Percentiles rank a stretch among this genome's conserved stretches.
phyloP scores from a whole-genome alignment of 2,329 filamentous ascomycete genomes.

The Diaporthe ilicicola region DNA sequence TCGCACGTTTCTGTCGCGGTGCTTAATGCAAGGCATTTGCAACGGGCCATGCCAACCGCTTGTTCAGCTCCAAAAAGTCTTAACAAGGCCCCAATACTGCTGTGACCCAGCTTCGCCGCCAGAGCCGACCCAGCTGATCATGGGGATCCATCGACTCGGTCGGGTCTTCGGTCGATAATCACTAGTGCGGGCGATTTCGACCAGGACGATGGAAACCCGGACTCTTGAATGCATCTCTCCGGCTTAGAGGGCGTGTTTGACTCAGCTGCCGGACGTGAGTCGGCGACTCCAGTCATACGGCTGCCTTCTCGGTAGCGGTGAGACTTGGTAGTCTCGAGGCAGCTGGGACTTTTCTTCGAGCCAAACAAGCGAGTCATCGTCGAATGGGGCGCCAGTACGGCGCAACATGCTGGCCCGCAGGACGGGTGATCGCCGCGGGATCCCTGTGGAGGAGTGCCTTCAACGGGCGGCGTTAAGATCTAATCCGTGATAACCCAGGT shows the following conservation, averaged over 20 bases:
- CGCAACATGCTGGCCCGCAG: background rate
- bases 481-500: too few relatives aligned
- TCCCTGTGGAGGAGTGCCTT: background rate
- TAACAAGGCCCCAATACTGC: background rate
- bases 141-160: background rate
- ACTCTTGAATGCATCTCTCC: background rate
- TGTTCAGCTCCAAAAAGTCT: background rate
- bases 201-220: background rate
- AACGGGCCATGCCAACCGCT: background rate
- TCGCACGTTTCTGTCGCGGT: background rate
- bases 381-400: background rate
- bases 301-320: too few relatives aligned
- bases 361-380: background rate
- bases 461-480: background rate
- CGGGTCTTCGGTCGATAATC: too few relatives aligned
- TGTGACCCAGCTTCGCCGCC: background rate
- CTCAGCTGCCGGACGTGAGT: background rate
- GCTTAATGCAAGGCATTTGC: background rate
- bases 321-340: too few relatives aligned
- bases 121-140: background rate
- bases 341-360: background rate
- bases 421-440: background rate
- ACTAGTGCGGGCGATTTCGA: background rate
- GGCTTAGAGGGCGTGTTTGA: background rate
- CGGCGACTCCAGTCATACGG: background rate